These are phyloP conservation scores for Backusella morwellensis DNA, from an alignment of 192 early-diverging fungal genomes.

Conservation along the genomic window DNA sequence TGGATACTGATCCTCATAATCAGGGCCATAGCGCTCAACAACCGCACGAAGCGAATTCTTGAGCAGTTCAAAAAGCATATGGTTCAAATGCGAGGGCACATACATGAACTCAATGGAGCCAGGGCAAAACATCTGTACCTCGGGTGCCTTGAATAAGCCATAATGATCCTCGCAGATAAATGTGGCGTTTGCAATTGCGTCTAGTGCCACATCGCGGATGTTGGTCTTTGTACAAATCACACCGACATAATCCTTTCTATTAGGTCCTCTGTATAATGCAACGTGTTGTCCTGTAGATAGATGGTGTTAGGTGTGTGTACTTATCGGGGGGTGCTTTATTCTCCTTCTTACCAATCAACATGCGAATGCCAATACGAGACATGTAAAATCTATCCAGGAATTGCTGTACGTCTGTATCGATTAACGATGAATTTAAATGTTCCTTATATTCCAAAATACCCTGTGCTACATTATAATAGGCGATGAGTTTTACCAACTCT, in stretches of 20 bases:
- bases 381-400: constrained; percentile 97
- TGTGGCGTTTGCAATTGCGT: constrained; percentile 88
- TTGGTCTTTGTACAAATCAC: constrained; percentile 92
- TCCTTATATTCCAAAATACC: constrained; percentile 93
- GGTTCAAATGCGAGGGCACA: constrained; percentile 91
- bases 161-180: constrained; percentile 92
- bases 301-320: neutral
- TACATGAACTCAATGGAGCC: constrained; percentile 93
- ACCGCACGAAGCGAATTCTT: constrained; percentile 96
- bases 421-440: constrained; percentile 36
- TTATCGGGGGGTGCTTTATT: too few species aligned
- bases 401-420: constrained; percentile 78
- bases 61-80: constrained; percentile 97
- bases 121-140: constrained; percentile 72
- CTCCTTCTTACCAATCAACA: constrained; percentile 76
- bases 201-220: constrained; percentile 76
- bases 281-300: constrained; percentile 66
- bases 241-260: constrained; percentile 80
- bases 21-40: constrained; percentile 86
- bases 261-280: constrained; percentile 62
- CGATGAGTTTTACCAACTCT: neutral
- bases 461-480: constrained; percentile 56
- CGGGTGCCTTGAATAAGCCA: constrained; percentile 76
- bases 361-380: constrained; percentile 97
- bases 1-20: constrained; percentile 79